Evolutionary conservation across 352 stramenopile genomes (phyloP).

Genomic region (Globisporangium recalcitrans): DNA sequence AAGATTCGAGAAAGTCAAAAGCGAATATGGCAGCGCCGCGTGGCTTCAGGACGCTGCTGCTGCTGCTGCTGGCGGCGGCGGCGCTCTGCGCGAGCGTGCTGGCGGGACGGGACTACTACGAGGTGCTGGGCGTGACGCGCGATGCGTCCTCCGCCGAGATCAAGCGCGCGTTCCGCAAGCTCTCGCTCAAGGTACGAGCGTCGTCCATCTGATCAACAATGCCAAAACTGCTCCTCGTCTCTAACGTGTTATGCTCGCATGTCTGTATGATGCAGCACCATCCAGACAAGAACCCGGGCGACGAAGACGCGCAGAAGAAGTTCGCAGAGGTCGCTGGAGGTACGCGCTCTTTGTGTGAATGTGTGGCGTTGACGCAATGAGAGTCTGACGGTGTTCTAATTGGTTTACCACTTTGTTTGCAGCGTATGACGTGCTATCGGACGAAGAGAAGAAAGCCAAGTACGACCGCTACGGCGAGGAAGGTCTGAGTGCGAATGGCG

Average conservation of each 20-base stretch:
- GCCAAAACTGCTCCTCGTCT: slow-evolving; percentile 1
- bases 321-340: slow-evolving; percentile 83
- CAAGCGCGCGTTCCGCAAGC: slow-evolving; percentile 83
- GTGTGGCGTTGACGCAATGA: slow-evolving; percentile 3
- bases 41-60: slow-evolving; percentile 16
- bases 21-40: slow-evolving; percentile 8
- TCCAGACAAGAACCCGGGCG: slow-evolving; percentile 87
- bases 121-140: slow-evolving; percentile 56
- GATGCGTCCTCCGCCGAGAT: slow-evolving; percentile 68
- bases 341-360: slow-evolving; percentile 16
- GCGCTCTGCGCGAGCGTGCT: slow-evolving; percentile 21
- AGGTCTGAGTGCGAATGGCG: slow-evolving; percentile 51
- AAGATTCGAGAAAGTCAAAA: slow-evolving; percentile 10
- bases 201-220: too few species aligned
- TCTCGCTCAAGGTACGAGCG: slow-evolving; percentile 74
- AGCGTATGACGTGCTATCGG: slow-evolving; percentile 90
- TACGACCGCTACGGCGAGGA: slow-evolving; percentile 92
- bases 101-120: slow-evolving; percentile 63
- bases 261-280: slow-evolving; percentile 48
- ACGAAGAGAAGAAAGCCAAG: slow-evolving; percentile 83
- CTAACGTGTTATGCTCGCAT: background rate
- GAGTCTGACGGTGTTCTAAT: background rate
- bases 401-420: slow-evolving; percentile 20
- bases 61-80: slow-evolving; percentile 22
- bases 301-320: slow-evolving; percentile 78